Percentiles rank a stretch among this genome's conserved stretches.
Evolutionary conservation across 225 moss, liverwort and hornwort species (phyloP).

Genomic region (Polytrichum commune): DNA sequence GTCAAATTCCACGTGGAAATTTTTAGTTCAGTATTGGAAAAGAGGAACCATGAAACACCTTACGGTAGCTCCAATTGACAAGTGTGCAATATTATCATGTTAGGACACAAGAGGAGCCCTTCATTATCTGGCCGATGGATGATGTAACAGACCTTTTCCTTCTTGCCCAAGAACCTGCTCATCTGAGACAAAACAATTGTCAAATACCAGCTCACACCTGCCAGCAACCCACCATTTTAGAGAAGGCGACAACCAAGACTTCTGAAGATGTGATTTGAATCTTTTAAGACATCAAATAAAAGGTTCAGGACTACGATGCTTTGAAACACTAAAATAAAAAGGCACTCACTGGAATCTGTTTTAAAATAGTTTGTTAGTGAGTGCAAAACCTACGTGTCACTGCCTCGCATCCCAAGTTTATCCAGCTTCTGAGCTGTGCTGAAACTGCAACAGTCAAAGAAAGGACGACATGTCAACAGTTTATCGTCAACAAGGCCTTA

Average conservation of each 20-base stretch:
- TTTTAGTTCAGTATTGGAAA: too few species aligned
- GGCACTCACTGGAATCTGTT: neutral
- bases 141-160: conserved; percentile 75
- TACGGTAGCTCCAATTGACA: too few species aligned
- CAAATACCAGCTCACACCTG: conserved; percentile 99
- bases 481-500: too few species aligned
- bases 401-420: conserved; percentile 99
- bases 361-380: neutral
- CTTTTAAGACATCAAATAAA: too few species aligned
- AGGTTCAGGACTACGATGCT: too few species aligned
- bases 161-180: conserved; percentile 92
- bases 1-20: too few species aligned
- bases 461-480: neutral
- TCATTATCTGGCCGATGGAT: neutral
- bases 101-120: too few species aligned
- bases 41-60: too few species aligned
- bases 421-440: conserved; percentile 98
- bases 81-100: too few species aligned
- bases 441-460: conserved; percentile 54
- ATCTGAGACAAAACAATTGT: conserved; percentile 86
- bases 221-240: conserved; percentile 7
- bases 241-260: too few species aligned
- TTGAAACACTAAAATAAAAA: too few species aligned
- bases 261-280: too few species aligned
- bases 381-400: conserved; percentile 86